These are phyloP conservation scores for Yamadazyma ubonensis DNA, from an alignment of 805 yeast genomes.

Conservation along the genomic window DNA sequence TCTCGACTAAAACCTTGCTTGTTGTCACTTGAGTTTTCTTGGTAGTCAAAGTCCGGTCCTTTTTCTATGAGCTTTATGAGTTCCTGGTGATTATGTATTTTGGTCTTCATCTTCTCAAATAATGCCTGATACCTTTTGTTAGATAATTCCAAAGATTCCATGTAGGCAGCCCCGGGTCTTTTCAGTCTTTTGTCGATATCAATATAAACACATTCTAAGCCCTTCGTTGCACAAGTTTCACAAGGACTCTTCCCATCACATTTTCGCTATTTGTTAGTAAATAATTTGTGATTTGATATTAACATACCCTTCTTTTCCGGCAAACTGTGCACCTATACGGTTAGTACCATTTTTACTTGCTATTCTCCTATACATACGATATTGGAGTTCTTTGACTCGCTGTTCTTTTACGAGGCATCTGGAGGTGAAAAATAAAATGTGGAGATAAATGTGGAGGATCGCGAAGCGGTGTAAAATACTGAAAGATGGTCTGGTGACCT, in stretches of 20 bases:
- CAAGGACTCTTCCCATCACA: slow-evolving; percentile 14
- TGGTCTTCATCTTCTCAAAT: slow-evolving; percentile 4
- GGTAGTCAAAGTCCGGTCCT: background rate
- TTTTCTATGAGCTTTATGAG: slow-evolving; percentile 2
- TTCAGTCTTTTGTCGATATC: slow-evolving; percentile 11
- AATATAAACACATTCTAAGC: slow-evolving; percentile 9
- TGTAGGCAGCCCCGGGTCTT: slow-evolving; percentile 8
- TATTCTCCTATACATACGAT: background rate
- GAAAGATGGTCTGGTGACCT: too few species aligned
- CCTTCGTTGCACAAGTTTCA: slow-evolving; percentile 6
- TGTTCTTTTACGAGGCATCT: slow-evolving; percentile 2
- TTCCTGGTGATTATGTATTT: slow-evolving; percentile 6
- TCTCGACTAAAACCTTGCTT: background rate
- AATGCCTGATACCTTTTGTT: slow-evolving; percentile 3
- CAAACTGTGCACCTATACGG: slow-evolving; percentile 3
- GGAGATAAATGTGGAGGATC: too few species aligned
- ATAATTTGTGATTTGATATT: background rate
- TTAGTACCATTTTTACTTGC: background rate
- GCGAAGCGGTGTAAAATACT: too few species aligned
- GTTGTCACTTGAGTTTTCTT: background rate
- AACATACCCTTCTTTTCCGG: slow-evolving; percentile 6
- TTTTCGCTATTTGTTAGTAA: slow-evolving; percentile 7
- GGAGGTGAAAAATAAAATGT: too few species aligned
- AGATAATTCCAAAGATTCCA: slow-evolving; percentile 11
- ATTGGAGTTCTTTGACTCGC: background rate